Evolutionary conservation across 768 basidiomycete species (phyloP).

Genomic region (Scleroderma citrinum): DNA sequence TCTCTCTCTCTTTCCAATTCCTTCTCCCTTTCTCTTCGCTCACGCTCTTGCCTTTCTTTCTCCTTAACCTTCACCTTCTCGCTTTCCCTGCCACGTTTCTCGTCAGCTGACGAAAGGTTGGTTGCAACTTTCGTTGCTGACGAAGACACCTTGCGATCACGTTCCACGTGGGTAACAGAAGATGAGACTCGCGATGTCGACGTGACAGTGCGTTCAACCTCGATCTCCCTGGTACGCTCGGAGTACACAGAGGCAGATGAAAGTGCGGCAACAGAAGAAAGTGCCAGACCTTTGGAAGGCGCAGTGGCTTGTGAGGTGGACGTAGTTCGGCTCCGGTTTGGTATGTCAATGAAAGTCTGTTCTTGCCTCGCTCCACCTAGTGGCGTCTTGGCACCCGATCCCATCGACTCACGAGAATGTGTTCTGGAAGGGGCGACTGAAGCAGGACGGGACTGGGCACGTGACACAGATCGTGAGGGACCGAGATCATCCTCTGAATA

Average conservation of each 20-base stretch:
- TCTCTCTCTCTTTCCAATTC: constrained; percentile 5
- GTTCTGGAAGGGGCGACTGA: constrained; percentile 49
- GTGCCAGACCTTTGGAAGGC: constrained; percentile 9
- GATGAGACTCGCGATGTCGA: constrained; percentile 22
- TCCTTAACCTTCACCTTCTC: constrained; percentile 16
- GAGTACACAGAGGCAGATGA: constrained; percentile 12
- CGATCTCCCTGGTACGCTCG: constrained; percentile 21
- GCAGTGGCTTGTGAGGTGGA: constrained; percentile 13
- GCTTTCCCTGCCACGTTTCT: constrained; percentile 2
- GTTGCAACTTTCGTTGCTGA: constrained; percentile 28
- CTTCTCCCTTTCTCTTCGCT: constrained; percentile 6
- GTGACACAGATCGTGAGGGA: constrained; percentile 26
- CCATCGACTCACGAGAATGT: constrained; percentile 42
- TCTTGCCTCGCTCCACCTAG: constrained; percentile 24
- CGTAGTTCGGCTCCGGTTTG: constrained; percentile 22
- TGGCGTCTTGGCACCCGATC: constrained; percentile 27
- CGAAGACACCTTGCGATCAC: constrained; percentile 20
- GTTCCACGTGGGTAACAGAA: constrained; percentile 15
- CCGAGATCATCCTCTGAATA: constrained; percentile 60
- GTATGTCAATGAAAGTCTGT: constrained; percentile 23
- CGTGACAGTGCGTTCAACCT: constrained; percentile 19
- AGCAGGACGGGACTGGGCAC: constrained; percentile 36
- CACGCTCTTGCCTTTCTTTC: constrained; percentile 20
- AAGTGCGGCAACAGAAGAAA: constrained; percentile 6
- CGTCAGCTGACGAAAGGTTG: constrained; percentile 16